A percentile compares a stretch with the other conserved stretches of the same genome.
Conservation (phyloP, 805 yeast species). For the Metschnikowia santaceciliae region DNA sequence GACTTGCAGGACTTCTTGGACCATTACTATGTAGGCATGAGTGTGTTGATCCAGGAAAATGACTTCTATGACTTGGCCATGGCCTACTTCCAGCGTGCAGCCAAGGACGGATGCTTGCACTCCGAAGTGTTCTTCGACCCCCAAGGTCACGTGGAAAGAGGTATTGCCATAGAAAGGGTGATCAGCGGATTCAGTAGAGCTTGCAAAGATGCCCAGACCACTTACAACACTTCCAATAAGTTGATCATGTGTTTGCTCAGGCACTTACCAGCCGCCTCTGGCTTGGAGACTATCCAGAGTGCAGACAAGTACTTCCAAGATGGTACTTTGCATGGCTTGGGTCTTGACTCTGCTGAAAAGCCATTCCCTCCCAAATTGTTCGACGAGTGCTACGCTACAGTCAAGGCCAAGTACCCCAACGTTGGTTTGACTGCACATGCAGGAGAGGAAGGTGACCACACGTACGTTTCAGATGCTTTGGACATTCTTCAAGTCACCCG, state of each 20-base stretch:
- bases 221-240: constrained; percentile 62
- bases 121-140: constrained; percentile 83
- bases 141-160: constrained; percentile 75
- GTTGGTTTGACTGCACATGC: constrained; percentile 79
- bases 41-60: constrained; percentile 61
- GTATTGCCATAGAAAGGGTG: constrained; percentile 54
- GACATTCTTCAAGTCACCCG: constrained; percentile 53
- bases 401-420: constrained; percentile 46
- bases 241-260: constrained; percentile 79
- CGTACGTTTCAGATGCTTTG: constrained; percentile 56
- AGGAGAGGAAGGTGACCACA: constrained; percentile 83
- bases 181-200: constrained; percentile 67
- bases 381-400: constrained; percentile 53
- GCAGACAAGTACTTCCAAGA: constrained; percentile 49
- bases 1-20: constrained; percentile 76
- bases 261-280: constrained; percentile 62
- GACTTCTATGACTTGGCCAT: constrained; percentile 80
- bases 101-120: constrained; percentile 58
- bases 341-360: constrained; percentile 76
- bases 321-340: constrained; percentile 70
- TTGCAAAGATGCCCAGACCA: constrained; percentile 53
- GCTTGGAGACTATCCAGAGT: constrained; percentile 52
- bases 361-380: constrained; percentile 75
- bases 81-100: constrained; percentile 61
- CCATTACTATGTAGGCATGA: constrained; percentile 77